Base-by-base conservation (phyloP, 148 eudicot genomes). In the Chenopodium quinoa region DNA sequence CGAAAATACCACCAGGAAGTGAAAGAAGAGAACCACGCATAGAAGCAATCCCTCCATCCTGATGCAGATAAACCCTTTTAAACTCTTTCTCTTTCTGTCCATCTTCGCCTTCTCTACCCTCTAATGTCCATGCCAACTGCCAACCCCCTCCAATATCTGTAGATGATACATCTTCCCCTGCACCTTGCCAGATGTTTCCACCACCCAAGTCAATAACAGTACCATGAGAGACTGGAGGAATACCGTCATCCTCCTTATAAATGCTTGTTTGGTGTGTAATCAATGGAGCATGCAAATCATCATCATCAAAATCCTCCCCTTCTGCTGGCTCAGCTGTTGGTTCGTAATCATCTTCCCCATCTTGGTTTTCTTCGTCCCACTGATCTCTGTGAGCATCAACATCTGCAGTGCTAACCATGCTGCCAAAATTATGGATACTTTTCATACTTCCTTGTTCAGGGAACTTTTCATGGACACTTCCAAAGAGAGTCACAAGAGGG, bases 61-160 rank as follows among this genome's bases (percentile, higher is more conserved):
- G 85, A 60, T 80, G 89, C 73, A 93, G 44, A 78, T 90, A 93
- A 27, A 93, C 85, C 82, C 94, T 90, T 72, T 86, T 91, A 76
- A 90, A 85, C 50, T 80, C 93, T 32, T 83, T 86, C 67, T 83
- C 85, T 75, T 83, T 90, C 75, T 82, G 86, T 65, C 93, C 93
- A 32, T 86, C 92, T 80, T 90, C 86, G 40, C 84, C 90, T 83
- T 92, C 90, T 79, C 72, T 87, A 78, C 89, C 92, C 9, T 86
- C 81, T 84, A 89, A 84, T 31, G 88, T 86, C 86, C 87, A 93
- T 2, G 92, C 88, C 81, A 93, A 67, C 44, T 87, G 91, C 97
- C 97, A 93, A 23, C 94, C 94, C n/a, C 97, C 93, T 14, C 97
- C 97, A 78, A 93, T 93, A 14, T 84, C 95, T 32, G 84, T 80